Conservation (phyloP, 495 filamentous ascomycete species). For the Staphylotrichum longicolle region DNA sequence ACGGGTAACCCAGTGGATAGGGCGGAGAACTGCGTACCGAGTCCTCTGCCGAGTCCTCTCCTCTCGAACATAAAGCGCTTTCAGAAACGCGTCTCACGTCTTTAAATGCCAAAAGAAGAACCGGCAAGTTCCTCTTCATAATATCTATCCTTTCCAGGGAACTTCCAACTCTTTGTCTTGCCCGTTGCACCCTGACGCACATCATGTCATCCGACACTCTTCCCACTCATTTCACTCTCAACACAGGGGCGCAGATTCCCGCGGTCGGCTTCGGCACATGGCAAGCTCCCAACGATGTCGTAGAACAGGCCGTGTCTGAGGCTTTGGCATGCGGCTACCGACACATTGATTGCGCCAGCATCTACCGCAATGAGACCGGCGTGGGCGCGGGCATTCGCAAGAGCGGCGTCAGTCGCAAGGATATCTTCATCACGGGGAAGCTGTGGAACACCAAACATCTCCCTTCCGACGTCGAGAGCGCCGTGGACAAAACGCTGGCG, state of each 20-base stretch:
- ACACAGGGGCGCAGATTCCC: neutral
- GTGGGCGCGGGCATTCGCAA: conserved; percentile 56
- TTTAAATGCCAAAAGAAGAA: too few relatives aligned
- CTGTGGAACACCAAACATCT: conserved; percentile 69
- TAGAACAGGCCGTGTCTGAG: neutral
- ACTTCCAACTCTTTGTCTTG: too few relatives aligned
- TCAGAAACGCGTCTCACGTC: too few relatives aligned
- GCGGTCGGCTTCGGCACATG: conserved; percentile 2
- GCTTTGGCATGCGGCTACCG: conserved; percentile 2
- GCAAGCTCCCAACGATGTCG: conserved; percentile 1
- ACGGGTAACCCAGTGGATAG: too few relatives aligned
- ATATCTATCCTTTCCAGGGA: too few relatives aligned
- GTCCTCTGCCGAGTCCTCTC: too few relatives aligned
- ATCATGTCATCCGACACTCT: neutral
- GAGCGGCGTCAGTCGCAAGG: conserved; percentile 53
- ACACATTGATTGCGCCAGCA: conserved; percentile 2
- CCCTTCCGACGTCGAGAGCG: conserved; percentile 56
- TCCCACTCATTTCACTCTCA: conserved; percentile 1
- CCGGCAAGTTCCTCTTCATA: too few relatives aligned
- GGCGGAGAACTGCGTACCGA: too few relatives aligned
- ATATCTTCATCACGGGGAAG: conserved; percentile 70
- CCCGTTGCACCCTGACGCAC: too few relatives aligned
- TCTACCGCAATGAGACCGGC: conserved; percentile 1
- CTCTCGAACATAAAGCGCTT: too few relatives aligned
- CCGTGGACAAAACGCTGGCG: conserved; percentile 58